Conservation (phyloP, 305 asterid species). For the Andrographis paniculata region DNA sequence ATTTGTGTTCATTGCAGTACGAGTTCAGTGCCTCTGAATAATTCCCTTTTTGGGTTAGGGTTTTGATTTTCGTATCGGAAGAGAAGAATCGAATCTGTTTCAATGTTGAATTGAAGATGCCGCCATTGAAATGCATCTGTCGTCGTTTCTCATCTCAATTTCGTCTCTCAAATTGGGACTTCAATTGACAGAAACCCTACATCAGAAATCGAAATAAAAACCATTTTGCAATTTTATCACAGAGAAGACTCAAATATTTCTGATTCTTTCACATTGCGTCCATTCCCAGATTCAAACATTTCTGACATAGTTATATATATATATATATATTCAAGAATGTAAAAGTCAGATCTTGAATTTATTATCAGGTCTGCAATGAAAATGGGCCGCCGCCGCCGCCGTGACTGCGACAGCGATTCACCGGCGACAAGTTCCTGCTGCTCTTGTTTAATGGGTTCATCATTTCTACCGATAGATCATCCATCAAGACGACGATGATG, state of each 20-base stretch:
- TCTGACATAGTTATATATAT: not conserved
- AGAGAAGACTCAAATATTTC: too few species aligned
- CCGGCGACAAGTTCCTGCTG: slow-evolving; percentile 23
- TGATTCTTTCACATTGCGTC: too few species aligned
- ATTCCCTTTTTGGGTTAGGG: slow-evolving; percentile 39
- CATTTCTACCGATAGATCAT: slow-evolving; percentile 13
- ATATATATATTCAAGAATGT: not conserved
- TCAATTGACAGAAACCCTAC: not conserved
- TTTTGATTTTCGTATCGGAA: slow-evolving; percentile 30
- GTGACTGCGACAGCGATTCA: slow-evolving; percentile 21
- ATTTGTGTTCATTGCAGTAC: slow-evolving; percentile 37
- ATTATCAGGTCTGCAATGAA: slow-evolving; percentile 10
- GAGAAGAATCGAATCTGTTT: slow-evolving; percentile 21
- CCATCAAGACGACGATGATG: not conserved
- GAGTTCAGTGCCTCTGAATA: slow-evolving; percentile 46
- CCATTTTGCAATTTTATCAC: too few species aligned
- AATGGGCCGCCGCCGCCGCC: slow-evolving; percentile 30
- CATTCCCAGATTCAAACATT: not conserved
- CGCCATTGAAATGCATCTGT: slow-evolving; percentile 32
- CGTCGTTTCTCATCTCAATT: slow-evolving; percentile 1
- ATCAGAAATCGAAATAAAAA: not conserved
- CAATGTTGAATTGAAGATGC: slow-evolving; percentile 23
- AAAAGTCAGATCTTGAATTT: not conserved
- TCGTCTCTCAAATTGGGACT: not conserved
- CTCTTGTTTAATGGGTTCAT: slow-evolving; percentile 31